Evolutionary conservation across 176 grass and related monocot species (phyloP).

Genomic region (Paspalum vaginatum): DNA sequence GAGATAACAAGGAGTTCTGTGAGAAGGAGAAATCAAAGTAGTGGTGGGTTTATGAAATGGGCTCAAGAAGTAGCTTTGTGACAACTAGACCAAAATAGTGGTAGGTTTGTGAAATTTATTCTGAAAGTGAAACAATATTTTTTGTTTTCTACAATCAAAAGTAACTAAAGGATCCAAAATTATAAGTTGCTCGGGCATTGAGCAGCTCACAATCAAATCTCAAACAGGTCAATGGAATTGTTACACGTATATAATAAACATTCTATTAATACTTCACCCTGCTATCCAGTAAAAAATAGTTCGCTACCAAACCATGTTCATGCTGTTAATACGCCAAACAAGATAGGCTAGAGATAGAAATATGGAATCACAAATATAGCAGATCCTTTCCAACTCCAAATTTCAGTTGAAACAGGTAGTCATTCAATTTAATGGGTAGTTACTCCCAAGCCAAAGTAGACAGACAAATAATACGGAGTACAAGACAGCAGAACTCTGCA

Average conservation of each 20-base stretch:
- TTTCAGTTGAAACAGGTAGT: constrained; percentile 25
- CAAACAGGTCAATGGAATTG: constrained; percentile 12
- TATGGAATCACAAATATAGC: constrained; percentile 3
- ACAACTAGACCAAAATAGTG: background rate
- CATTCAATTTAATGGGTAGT: constrained; percentile 15
- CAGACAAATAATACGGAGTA: background rate
- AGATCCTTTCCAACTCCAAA: background rate
- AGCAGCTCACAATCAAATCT: background rate
- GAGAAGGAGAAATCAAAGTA: background rate
- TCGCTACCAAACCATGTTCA: background rate
- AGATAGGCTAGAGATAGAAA: constrained; percentile 21
- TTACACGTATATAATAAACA: constrained; percentile 26
- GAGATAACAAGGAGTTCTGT: background rate
- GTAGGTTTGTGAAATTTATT: background rate
- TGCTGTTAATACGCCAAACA: constrained; percentile 4
- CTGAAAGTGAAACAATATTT: background rate
- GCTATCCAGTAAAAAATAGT: background rate
- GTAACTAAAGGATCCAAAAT: constrained; percentile 18
- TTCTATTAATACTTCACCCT: constrained; percentile 6
- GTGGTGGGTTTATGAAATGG: background rate
- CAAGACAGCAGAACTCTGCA: background rate
- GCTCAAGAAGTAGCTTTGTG: background rate
- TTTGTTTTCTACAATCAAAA: constrained; percentile 15
- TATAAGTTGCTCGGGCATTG: background rate
- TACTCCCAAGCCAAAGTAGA: background rate